Evolutionary conservation across 768 basidiomycete species (phyloP).

Genomic region (Goffeauzyma gilvescens): DNA sequence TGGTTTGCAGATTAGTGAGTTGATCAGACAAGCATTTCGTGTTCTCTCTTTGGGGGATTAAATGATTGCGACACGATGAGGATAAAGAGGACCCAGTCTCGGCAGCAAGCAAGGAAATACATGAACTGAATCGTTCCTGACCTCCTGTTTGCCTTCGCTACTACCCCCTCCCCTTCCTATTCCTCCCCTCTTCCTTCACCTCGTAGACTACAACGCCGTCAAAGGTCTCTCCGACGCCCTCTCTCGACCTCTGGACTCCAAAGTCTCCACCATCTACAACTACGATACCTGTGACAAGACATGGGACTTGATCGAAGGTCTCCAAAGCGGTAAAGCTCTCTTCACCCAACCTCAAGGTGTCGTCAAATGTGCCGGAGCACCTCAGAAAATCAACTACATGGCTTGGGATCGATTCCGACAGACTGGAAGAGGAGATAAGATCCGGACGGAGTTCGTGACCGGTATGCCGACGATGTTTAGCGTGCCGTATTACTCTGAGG

Average conservation of each 20-base stretch:
- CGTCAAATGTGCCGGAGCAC: constrained; percentile 61
- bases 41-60: too few species aligned
- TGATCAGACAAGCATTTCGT: too few species aligned
- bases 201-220: constrained; percentile 48
- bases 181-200: not conserved
- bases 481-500: constrained; percentile 88
- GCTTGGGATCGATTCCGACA: constrained; percentile 44
- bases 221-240: constrained; percentile 57
- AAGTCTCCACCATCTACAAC: constrained; percentile 82
- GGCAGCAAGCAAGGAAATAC: not conserved
- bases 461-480: constrained; percentile 89
- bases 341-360: constrained; percentile 88
- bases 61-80: too few species aligned
- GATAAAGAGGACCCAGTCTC: not conserved
- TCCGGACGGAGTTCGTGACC: constrained; percentile 60
- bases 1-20: constrained; percentile 54
- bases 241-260: constrained; percentile 46
- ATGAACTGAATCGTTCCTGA: too few species aligned
- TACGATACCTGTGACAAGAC: constrained; percentile 76
- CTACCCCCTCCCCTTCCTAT: too few species aligned
- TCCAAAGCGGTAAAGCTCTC: constrained; percentile 61
- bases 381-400: constrained; percentile 27
- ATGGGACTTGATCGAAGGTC: constrained; percentile 60
- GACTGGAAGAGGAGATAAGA: constrained; percentile 42
- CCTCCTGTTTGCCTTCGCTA: too few species aligned